Percentiles rank a stretch among this genome's conserved stretches.
Evolutionary conservation across 2,329 filamentous ascomycete genomes (phyloP).

Genomic region (Hypoxylon sp.): DNA sequence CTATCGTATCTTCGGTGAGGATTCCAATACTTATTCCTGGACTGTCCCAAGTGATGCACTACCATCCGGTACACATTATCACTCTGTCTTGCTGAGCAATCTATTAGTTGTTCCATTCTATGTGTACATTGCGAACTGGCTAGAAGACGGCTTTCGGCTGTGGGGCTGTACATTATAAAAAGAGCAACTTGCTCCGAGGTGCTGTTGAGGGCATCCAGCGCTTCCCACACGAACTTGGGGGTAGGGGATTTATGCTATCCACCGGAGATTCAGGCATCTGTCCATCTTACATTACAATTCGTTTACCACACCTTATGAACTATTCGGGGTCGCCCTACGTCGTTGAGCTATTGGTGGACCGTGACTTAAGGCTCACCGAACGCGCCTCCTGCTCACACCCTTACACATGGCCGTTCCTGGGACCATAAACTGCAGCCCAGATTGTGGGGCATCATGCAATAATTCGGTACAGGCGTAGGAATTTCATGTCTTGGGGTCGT

Average conservation of each 20-base stretch:
- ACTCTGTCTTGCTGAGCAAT: conserved; percentile 17
- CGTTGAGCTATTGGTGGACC: conserved; percentile 35
- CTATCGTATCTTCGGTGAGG: conserved; percentile 34
- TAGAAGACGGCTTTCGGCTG: conserved; percentile 4
- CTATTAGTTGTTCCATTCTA: conserved; percentile 9
- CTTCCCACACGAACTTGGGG: conserved; percentile 17
- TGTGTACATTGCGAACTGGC: conserved; percentile 9
- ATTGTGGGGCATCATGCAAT: conserved; percentile 38
- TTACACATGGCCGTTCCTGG: conserved; percentile 39
- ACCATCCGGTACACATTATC: conserved; percentile 12
- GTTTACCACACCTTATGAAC: conserved; percentile 29
- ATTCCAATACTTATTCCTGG: conserved; percentile 9
- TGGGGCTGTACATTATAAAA: conserved; percentile 24
- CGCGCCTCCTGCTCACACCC: conserved; percentile 37
- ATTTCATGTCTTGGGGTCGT: conserved; percentile 26
- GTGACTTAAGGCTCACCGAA: conserved; percentile 40
- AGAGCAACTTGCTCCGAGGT: conserved; percentile 22
- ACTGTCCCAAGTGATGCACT: conserved; percentile 7
- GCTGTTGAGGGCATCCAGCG: conserved; percentile 24
- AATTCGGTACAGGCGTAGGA: conserved; percentile 31
- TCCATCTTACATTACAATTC: conserved; percentile 20
- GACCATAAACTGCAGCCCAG: conserved; percentile 41
- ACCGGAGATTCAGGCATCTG: conserved; percentile 20
- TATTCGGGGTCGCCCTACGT: conserved; percentile 27
- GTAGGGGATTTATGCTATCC: conserved; percentile 18